Evolutionary conservation across 179 eudicot species (phyloP).

Genomic region (Nepenthes alata): DNA sequence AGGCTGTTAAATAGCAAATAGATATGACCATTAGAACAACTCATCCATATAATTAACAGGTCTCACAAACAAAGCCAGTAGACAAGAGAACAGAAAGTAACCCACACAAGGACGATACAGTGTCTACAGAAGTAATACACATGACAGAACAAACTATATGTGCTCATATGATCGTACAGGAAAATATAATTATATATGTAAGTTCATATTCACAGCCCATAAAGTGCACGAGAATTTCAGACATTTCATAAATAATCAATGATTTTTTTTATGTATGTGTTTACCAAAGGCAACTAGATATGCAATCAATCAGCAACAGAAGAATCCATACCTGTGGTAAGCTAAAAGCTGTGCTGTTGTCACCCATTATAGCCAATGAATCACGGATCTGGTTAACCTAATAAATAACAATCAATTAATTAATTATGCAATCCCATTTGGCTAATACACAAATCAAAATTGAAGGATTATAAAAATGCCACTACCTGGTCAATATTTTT

Average conservation of each 20-base stretch:
- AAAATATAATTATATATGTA: too few relatives aligned
- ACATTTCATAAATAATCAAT: too few relatives aligned
- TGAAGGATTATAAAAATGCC: background rate
- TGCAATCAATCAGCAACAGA: too few relatives aligned
- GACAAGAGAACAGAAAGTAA: background rate
- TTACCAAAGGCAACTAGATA: too few relatives aligned
- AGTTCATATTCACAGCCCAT: too few relatives aligned
- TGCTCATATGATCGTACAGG: too few relatives aligned
- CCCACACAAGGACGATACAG: too few relatives aligned
- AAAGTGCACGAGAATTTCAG: too few relatives aligned
- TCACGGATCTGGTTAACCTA: constrained; percentile 96
- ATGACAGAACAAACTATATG: too few relatives aligned
- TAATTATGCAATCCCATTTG: background rate
- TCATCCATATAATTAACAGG: background rate
- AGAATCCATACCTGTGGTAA: constrained; percentile 69
- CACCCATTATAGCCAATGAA: constrained; percentile 89
- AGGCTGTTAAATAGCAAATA: constrained; percentile 53
- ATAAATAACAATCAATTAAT: constrained; percentile 3
- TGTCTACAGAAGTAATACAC: too few relatives aligned
- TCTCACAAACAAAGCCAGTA: background rate
- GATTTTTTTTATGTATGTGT: too few relatives aligned
- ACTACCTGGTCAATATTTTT: constrained; percentile 82
- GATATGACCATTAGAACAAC: constrained; percentile 2
- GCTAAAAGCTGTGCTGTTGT: constrained; percentile 93
- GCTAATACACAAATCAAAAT: background rate